A percentile compares a stretch with the other conserved stretches of the same genome.
Conservation (phyloP, 2,329 filamentous ascomycete species). For the Penicillium sp. region DNA sequence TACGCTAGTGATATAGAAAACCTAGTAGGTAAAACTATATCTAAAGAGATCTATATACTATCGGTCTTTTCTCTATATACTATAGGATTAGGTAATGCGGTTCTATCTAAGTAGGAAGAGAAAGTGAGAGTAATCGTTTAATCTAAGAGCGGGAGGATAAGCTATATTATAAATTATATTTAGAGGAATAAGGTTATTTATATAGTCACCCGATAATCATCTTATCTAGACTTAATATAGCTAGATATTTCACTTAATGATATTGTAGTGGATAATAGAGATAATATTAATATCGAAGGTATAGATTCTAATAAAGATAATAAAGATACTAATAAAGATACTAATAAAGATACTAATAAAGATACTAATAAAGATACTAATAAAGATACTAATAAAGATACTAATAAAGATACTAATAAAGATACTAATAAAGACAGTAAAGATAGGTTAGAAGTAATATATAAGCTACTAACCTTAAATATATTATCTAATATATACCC, state of each 20-base stretch:
- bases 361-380: no score
- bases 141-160: not conserved
- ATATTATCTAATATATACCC: not conserved
- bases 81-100: not conserved
- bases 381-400: no score
- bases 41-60: not conserved
- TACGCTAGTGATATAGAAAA: not conserved
- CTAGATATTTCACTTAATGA: not conserved
- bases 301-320: no score
- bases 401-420: no score
- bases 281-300: not conserved
- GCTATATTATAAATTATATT: not conserved
- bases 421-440: not conserved
- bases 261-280: not conserved
- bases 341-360: no score
- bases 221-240: not conserved
- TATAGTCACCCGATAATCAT: not conserved
- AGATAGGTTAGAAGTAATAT: not conserved
- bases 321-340: no score
- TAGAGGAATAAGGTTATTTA: not conserved
- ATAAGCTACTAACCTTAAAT: not conserved
- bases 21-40: not conserved
- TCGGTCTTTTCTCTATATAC: not conserved
- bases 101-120: not conserved
- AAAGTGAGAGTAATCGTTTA: conserved; percentile 7